Percentiles rank a stretch among this genome's conserved stretches.
Evolutionary conservation across 306 rosid genomes (phyloP).

Genomic region (Spatholobus suberectus): DNA sequence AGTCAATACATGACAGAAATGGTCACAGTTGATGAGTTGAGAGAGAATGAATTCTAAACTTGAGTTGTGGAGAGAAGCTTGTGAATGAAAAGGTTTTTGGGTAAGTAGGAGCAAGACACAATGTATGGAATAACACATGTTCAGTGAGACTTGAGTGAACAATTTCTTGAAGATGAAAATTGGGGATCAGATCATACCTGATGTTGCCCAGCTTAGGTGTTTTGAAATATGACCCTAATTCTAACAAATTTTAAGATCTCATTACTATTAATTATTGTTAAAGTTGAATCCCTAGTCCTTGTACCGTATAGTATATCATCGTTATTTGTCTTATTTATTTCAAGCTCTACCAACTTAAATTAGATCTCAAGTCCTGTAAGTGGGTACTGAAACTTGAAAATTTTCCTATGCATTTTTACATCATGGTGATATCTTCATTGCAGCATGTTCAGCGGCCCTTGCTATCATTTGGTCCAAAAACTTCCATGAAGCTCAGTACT

Average conservation of each 20-base stretch:
- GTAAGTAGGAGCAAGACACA: background rate
- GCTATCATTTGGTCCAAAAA: conserved; percentile 93
- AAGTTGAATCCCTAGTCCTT: conserved; percentile 7
- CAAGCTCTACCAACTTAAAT: conserved; percentile 20
- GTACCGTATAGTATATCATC: conserved; percentile 1
- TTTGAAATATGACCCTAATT: conserved; percentile 19
- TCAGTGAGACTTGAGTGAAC: background rate
- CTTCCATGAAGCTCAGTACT: conserved; percentile 84
- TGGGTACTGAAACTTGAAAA: conserved; percentile 17
- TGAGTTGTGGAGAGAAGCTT: background rate
- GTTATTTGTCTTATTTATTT: conserved; percentile 22
- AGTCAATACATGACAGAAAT: background rate
- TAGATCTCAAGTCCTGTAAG: conserved; percentile 18
- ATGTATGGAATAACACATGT: background rate
- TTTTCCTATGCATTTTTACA: conserved; percentile 28
- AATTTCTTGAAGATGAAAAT: conserved; percentile 4
- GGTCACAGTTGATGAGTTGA: background rate
- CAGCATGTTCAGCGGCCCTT: conserved; percentile 98
- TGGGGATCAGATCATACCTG: background rate
- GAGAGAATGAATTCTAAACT: background rate
- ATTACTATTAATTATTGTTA: background rate
- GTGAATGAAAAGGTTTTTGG: background rate
- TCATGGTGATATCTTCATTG: conserved; percentile 39
- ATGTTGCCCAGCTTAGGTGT: background rate
- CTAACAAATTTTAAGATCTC: background rate